Base-by-base conservation (phyloP, 495 filamentous ascomycete species). In the Parmelia sp. region DNA sequence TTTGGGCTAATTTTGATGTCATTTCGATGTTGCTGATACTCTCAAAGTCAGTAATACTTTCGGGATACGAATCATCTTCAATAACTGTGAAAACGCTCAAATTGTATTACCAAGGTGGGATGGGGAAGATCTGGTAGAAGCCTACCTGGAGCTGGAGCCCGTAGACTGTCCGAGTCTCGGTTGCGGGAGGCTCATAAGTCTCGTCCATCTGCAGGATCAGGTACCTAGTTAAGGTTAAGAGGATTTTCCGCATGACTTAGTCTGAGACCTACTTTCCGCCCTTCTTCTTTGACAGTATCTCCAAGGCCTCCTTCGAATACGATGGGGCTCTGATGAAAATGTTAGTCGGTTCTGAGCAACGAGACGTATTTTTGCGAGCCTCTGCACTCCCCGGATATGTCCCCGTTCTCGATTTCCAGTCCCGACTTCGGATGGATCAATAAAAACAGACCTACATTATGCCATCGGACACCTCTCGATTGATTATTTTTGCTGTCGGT, bases 201-300 rank as follows among this genome's bases (percentile, higher is more conserved):
- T 88, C 86, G 69, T 98, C 91, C 77, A 98, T 96, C 80, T 97
- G 86, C 29, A 98, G 33, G 4, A 55, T 33, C 51, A 55, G 19
- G 88, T 55, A 98, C 31, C 61, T 63, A 31, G 8, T 23, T 12
- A 31, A 29, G 6, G 19, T 14, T 55, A 42, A 55, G 49, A 29
- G 17, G 36, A 40, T 7, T 10, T 21, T 17, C 12, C 4, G 17
- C 4, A 8, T 53, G 27, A 7, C 1, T 27, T 25, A 6, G 4
- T 29, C 25, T 7, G 5, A 19, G 12, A 25, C 47, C 7, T 56
- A 98, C 73, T 90, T 93, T 71, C 95, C 94, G 51, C 90, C 92
- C 81, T 98, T 98, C 85, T 98, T 98, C 83, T 96, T 96, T 77
- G 86, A 90, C 65, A 98, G 82, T 67, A 98, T 94, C 69, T 88